Base-by-base conservation (phyloP, 495 filamentous ascomycete species). In the Poronia punctata region DNA sequence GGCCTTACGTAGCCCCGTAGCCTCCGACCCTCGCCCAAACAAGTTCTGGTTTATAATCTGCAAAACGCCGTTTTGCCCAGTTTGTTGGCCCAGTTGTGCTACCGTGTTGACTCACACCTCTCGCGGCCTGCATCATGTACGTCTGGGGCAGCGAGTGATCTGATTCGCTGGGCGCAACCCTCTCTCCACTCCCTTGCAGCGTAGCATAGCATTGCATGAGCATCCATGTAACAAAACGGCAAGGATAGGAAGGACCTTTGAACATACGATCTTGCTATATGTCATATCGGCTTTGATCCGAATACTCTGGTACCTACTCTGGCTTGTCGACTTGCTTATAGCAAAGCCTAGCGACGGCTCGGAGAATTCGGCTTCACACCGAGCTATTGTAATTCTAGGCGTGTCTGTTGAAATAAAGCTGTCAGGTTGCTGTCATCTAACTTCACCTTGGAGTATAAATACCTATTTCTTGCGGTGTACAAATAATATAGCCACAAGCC, bases 61-160 rank as follows among this genome's bases (percentile, higher is more conserved):
- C 42, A 45, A 22, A 14, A 30, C 15, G 28, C 35, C 42, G 35
- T 34, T 36, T 45, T 35, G 34, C 26, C 42, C 25, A 28, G n/a
- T n/a, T n/a, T n/a, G n/a, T n/a, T n/a, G n/a, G n/a, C 22, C 36
- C 26, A 25, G 38, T 10, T 21, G 20, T 33, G 20, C 33, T 27
- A 30, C 28, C 19, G 14, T 21, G 35, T 45, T 45, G 35, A 45
- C 42, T 45, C 42, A 45, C 27, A 45, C 42, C 38, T 45, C 27
- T 26, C 28, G 33, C 27, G 10, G 25, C 34, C 35, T 45, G 42
- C 35, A 24, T 32, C 42, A 17, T 45, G 34, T 38, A 38, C 21
- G 35, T 28, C 35, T 32, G 31, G 26, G 32, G 28, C 10, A 38
- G 28, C 42, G 25, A 22, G 7, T 8, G 35, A 30, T 24, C 42